Conservation (phyloP, 2,329 filamentous ascomycete genomes). For the Penicillium sp. region DNA sequence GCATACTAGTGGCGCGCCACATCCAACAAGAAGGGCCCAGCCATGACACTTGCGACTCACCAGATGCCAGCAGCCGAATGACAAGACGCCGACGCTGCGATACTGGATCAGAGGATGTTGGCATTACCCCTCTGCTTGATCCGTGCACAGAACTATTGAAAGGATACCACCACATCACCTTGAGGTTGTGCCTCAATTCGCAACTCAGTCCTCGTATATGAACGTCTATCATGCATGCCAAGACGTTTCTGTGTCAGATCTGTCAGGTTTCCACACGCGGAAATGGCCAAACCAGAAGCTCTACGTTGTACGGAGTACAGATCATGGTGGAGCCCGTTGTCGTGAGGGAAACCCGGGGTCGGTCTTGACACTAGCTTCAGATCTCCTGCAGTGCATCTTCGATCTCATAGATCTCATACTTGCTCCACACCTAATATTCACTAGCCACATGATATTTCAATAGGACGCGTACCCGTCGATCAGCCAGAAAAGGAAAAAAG, state of each 20-base stretch:
- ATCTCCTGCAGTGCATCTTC: conserved; percentile 18
- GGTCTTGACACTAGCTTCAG: conserved; percentile 19
- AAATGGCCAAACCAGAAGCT: conserved; percentile 7
- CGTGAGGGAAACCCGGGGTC: conserved; percentile 5
- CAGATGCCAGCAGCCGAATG: not conserved
- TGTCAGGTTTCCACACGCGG: not conserved
- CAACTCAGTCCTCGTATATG: conserved; percentile 7
- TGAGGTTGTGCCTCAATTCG: not conserved
- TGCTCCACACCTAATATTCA: not conserved
- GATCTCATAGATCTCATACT: conserved; percentile 18
- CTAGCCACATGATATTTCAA: not conserved
- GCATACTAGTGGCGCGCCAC: conserved; percentile 3
- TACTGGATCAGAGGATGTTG: not conserved
- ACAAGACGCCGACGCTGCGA: not conserved
- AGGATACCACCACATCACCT: not conserved
- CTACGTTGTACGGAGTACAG: not conserved
- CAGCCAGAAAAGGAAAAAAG: not conserved
- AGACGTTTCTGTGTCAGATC: conserved; percentile 7
- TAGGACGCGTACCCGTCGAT: conserved; percentile 2
- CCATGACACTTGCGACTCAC: conserved; percentile 10
- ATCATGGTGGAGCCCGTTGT: conserved; percentile 6
- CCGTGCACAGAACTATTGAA: conserved; percentile 25
- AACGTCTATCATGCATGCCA: conserved; percentile 20
- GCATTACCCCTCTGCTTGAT: conserved; percentile 10
- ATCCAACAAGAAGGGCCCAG: not conserved